Evolutionary conservation across 192 early-diverging fungal genomes (phyloP).

Genomic region (Spinellus fusiger): DNA sequence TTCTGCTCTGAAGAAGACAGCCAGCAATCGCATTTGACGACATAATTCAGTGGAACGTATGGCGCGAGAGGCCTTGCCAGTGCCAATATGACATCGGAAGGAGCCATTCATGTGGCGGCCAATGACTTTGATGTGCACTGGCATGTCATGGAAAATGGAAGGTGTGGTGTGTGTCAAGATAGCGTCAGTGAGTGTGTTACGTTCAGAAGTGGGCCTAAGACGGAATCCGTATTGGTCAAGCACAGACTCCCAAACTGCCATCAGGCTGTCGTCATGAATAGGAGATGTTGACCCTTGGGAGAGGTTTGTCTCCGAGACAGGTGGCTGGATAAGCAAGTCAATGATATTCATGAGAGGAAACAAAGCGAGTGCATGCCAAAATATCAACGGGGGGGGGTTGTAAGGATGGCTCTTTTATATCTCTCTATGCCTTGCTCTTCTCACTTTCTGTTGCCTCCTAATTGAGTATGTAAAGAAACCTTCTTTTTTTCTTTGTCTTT

Average conservation of each 20-base stretch:
- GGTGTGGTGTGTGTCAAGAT: not conserved
- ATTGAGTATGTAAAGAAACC: no score
- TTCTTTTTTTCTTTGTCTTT: no score
- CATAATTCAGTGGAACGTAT: constrained; percentile 18
- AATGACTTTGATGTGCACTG: constrained; percentile 22
- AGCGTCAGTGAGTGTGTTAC: constrained; percentile 14
- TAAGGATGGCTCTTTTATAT: no score
- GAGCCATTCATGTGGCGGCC: constrained; percentile 19
- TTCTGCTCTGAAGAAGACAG: constrained; percentile 23
- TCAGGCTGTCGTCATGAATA: constrained; percentile 18
- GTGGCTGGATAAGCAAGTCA: constrained; percentile 7
- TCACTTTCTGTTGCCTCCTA: no score
- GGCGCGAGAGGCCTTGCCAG: constrained; percentile 22
- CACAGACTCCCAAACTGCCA: constrained; percentile 4
- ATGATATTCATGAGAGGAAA: constrained; percentile 18
- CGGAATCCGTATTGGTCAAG: constrained; percentile 9
- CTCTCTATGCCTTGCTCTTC: no score
- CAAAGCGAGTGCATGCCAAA: no score
- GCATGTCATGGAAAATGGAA: not conserved
- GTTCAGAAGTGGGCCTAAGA: not conserved
- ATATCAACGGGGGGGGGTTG: no score
- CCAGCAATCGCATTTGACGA: constrained; percentile 24
- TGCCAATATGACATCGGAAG: constrained; percentile 25
- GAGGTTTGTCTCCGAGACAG: not conserved
- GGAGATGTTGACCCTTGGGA: not conserved